phyloP scores from a whole-genome alignment of 1,284 basidiomycete genomes.

The Phylloboletellus chloephorus region DNA sequence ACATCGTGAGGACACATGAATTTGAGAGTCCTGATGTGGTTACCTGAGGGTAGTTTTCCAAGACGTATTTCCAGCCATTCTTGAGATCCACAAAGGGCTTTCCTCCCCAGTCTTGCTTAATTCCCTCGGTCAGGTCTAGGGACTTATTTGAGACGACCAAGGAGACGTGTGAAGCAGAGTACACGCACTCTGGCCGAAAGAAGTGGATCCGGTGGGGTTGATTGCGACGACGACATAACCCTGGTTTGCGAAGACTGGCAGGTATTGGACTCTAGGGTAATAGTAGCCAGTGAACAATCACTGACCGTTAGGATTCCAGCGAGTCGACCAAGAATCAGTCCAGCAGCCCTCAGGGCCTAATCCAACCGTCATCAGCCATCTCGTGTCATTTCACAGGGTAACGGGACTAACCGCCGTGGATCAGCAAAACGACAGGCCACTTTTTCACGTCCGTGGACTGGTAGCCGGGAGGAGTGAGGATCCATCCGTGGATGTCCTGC shows the following conservation, averaged over 20 bases:
- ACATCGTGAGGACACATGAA: conserved; percentile 10
- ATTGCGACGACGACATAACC: conserved; percentile 82
- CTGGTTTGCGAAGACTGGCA: conserved; percentile 67
- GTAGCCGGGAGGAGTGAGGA: conserved; percentile 74
- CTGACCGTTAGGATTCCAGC: conserved; percentile 83
- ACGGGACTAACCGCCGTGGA: conserved; percentile 58
- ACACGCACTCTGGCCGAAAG: conserved; percentile 72
- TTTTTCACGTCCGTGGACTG: conserved; percentile 60
- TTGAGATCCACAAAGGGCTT: conserved; percentile 80
- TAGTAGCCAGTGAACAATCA: neutral
- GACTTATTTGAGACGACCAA: conserved; percentile 4
- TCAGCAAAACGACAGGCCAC: conserved; percentile 69
- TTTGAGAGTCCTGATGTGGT: neutral
- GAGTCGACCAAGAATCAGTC: conserved; percentile 78
- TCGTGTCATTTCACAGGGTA: neutral
- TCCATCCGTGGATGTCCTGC: conserved; percentile 76
- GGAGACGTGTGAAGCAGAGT: neutral
- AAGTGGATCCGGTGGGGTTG: conserved; percentile 86
- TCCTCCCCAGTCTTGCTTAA: conserved; percentile 78
- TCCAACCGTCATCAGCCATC: conserved; percentile 5
- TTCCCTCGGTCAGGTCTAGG: conserved; percentile 75
- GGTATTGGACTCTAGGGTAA: neutral
- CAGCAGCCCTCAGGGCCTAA: conserved; percentile 73
- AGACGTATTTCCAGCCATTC: conserved; percentile 68
- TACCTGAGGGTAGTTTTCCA: conserved; percentile 71